Base-by-base conservation (phyloP, 306 rosid genomes). In the Trichosanthes cucumerina region DNA sequence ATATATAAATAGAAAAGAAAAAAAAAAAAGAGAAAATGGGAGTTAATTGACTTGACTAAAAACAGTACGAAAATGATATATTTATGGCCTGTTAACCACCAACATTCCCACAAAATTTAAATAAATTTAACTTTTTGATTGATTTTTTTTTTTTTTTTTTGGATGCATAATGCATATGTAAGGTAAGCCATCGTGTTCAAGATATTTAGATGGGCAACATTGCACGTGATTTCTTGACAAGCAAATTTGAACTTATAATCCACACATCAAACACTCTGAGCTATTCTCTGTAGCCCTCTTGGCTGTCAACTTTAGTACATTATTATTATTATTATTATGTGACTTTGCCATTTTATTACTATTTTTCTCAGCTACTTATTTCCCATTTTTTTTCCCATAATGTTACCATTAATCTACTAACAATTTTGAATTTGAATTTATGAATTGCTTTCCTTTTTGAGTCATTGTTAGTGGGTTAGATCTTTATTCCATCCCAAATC, bases 101-200 rank as follows among this genome's bases (percentile, higher is more conserved):
- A 88, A 86, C 87, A 92, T 88, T 92, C 93, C 91, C 90, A 90
- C 92, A 90, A 86, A 87, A 47, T 24, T 10, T 24, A 21, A 70
- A n/a, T 39, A 18, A 69, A 41, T 72, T 87, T 79, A 81, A 69
- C 76, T 73, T 68, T 31, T 79, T 85, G 85, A 88, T 89, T 86
- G 79, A 88, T 72, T 60, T 6, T 49, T 49, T 14, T 13, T 49
- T 12, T 15, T 63, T 33, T 21, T 23, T 43, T 12, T 11, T 43
- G 19, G 54, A 23, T 41, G 53, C 15, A 69, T 47, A 81, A 80
- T 81, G 49, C 56, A 81, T 28, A 28, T 73, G 85, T 90, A 86
- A 56, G 97, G 92, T 84, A 83, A 89, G 91, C 96, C 87, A 84
- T 92, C 96, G 65, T 86, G 88, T 80, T 92, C 96, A 83, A 77